phyloP scores from a whole-genome alignment of 2,329 filamentous ascomycete species.

The Xylaria sp. region DNA sequence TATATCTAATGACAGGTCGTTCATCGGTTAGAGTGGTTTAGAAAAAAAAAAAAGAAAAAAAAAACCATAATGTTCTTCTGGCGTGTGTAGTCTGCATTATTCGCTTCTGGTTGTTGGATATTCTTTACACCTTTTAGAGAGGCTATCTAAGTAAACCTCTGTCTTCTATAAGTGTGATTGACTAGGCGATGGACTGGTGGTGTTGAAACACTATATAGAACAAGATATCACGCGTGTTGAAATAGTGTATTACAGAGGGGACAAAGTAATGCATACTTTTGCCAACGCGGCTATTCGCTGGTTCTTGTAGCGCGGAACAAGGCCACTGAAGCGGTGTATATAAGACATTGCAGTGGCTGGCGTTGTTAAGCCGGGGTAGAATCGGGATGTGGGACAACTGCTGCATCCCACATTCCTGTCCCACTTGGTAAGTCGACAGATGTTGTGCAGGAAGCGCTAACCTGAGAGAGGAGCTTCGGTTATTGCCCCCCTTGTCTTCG shows the following conservation, averaged over 20 bases:
- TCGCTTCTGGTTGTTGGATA: too few relatives aligned
- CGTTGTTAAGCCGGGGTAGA: background rate
- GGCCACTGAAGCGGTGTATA: constrained; percentile 1
- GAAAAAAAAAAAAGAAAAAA: background rate
- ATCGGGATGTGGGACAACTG: constrained; percentile 2
- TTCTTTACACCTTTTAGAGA: background rate
- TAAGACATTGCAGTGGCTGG: background rate
- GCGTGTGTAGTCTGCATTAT: background rate
- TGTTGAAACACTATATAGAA: background rate
- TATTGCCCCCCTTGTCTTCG: background rate
- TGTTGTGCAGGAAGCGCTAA: constrained; percentile 7
- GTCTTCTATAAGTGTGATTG: background rate
- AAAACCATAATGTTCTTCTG: background rate
- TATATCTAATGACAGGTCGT: too few relatives aligned
- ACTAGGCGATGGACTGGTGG: background rate
- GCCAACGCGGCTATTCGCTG: too few relatives aligned
- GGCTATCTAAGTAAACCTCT: background rate
- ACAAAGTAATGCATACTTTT: too few relatives aligned
- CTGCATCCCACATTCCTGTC: constrained; percentile 12
- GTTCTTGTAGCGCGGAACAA: background rate
- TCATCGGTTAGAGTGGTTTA: background rate
- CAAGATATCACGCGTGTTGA: too few relatives aligned
- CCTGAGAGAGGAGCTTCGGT: background rate
- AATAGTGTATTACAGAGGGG: too few relatives aligned
- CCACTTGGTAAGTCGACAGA: constrained; percentile 1